Percentiles rank a stretch among this genome's conserved stretches.
Evolutionary conservation across 495 filamentous ascomycete genomes (phyloP).

Genomic region (Pyrenula massariospora): DNA sequence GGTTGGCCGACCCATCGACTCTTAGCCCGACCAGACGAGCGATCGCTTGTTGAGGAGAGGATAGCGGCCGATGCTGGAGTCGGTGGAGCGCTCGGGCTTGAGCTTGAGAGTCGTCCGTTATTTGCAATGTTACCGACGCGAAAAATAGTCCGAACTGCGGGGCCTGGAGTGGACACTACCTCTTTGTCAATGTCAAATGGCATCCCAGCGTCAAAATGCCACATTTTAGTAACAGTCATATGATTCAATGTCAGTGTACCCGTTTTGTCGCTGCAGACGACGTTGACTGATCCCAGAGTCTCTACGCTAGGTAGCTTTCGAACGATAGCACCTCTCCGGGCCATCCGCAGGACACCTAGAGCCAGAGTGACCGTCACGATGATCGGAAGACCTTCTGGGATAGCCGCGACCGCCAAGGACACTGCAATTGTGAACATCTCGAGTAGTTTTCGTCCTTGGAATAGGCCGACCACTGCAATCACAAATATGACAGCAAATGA

Average conservation of each 20-base stretch:
- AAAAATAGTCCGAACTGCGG: constrained; percentile 65
- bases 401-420: constrained; percentile 90
- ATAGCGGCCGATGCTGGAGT: constrained; percentile 63
- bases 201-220: constrained; percentile 66
- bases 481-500: constrained; percentile 91
- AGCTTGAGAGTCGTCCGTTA: constrained; percentile 67
- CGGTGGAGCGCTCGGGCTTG: constrained; percentile 45
- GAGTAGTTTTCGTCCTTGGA: constrained; percentile 77
- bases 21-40: constrained; percentile 46
- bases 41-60: constrained; percentile 62
- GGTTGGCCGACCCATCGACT: constrained; percentile 95
- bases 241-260: constrained; percentile 94
- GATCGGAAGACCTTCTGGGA: constrained; percentile 93
- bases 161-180: constrained; percentile 52
- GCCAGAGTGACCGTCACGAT: constrained; percentile 96
- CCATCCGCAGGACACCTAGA: constrained; percentile 90
- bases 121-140: constrained; percentile 94
- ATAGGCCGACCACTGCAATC: constrained; percentile 78
- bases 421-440: constrained; percentile 98
- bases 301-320: constrained; percentile 92
- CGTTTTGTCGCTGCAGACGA: constrained; percentile 98
- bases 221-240: constrained; percentile 96
- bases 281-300: constrained; percentile 94
- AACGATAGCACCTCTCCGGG: constrained; percentile 84
- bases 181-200: constrained; percentile 68